Conservation (phyloP, 345 rosid genomes). For the Brassica rapa region DNA sequence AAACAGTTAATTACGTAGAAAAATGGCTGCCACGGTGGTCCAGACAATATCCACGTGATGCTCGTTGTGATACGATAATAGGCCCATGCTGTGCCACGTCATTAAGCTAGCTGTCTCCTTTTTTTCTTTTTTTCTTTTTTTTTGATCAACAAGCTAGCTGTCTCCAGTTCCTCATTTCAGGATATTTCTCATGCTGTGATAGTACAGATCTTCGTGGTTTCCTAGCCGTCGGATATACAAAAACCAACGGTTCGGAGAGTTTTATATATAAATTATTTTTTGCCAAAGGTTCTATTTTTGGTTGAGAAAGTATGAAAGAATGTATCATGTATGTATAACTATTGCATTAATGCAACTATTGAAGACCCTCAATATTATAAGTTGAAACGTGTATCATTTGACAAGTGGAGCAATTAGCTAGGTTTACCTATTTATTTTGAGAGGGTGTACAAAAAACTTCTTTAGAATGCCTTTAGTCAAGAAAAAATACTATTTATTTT, state of each 20-base stretch:
- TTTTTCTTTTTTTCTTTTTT: too few relatives aligned
- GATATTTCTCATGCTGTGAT: slow-evolving; percentile 34
- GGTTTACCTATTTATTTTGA: background rate
- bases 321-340: background rate
- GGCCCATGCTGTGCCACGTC: slow-evolving; percentile 21
- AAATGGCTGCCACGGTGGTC: slow-evolving; percentile 25
- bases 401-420: background rate
- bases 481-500: background rate
- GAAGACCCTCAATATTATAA: background rate
- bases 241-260: slow-evolving; percentile 21
- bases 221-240: slow-evolving; percentile 7
- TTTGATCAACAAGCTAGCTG: slow-evolving; percentile 12
- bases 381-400: background rate
- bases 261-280: background rate
- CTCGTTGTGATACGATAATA: slow-evolving; percentile 27
- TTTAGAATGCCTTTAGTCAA: too few relatives aligned
- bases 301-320: background rate
- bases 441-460: background rate
- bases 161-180: slow-evolving; percentile 33
- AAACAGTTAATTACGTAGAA: slow-evolving; percentile 11
- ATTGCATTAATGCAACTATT: background rate
- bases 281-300: background rate
- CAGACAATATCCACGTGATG: slow-evolving; percentile 40
- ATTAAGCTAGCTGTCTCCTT: slow-evolving; percentile 30
- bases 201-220: background rate